These are phyloP conservation scores for Penicillium daleae DNA, from an alignment of 495 filamentous ascomycete genomes.

Conservation along the genomic window DNA sequence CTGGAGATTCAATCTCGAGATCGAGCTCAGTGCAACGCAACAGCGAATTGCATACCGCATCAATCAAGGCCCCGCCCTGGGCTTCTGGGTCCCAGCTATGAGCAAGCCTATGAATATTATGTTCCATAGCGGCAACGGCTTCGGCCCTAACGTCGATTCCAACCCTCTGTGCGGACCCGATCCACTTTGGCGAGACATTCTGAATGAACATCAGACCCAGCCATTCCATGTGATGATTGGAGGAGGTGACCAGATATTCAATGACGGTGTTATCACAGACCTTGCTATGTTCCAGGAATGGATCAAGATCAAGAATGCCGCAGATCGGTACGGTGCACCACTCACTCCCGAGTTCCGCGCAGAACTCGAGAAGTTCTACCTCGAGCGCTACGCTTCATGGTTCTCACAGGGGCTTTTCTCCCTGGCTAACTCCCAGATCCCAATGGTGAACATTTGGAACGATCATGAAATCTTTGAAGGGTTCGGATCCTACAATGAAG, in stretches of 20 bases:
- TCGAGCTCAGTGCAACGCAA: conserved; percentile 77
- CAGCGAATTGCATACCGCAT: conserved; percentile 93
- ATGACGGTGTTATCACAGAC: conserved; percentile 77
- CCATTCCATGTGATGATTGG: conserved; percentile 99
- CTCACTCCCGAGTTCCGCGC: conserved; percentile 79
- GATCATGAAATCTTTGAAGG: conserved; percentile 99
- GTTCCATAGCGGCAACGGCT: conserved; percentile 98
- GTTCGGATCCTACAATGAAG: conserved; percentile 88
- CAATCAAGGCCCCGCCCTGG: conserved; percentile 84
- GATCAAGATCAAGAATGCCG: conserved; percentile 77
- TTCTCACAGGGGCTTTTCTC: conserved; percentile 95
- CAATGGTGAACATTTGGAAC: conserved; percentile 98
- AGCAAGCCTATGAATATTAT: conserved; percentile 96
- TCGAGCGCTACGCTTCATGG: conserved; percentile 85
- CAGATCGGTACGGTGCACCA: conserved; percentile 72
- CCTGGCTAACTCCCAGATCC: conserved; percentile 90
- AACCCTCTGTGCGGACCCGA: conserved; percentile 86
- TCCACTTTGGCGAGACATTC: conserved; percentile 93
- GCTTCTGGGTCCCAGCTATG: conserved; percentile 91
- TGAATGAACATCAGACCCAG: conserved; percentile 87
- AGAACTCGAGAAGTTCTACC: conserved; percentile 84
- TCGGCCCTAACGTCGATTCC: conserved; percentile 78
- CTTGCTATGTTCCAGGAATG: conserved; percentile 78
- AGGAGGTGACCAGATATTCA: conserved; percentile 96
- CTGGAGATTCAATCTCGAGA: conserved; percentile 93